Percentiles rank a stretch among this genome's conserved stretches.
These are phyloP conservation scores for Prunus mongolica DNA, from an alignment of 306 rosid genomes.

Conservation along the genomic window DNA sequence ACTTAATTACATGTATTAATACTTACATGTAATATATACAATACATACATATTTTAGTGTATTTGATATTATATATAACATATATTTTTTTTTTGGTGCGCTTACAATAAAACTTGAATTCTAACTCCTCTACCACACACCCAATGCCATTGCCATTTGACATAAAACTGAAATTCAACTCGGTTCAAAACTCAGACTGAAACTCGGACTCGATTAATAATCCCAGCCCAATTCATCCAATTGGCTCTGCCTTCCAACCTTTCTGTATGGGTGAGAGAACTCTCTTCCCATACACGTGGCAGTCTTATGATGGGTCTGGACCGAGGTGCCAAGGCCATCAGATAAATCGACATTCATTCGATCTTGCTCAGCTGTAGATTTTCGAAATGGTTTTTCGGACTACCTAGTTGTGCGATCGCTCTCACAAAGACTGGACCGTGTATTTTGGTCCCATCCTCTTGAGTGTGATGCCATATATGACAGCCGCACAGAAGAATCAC, in stretches of 20 bases:
- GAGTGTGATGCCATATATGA: too few species aligned
- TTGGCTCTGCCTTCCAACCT: neutral
- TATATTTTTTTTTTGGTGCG: neutral
- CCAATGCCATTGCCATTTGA: neutral
- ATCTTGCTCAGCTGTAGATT: neutral
- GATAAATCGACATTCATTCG: neutral
- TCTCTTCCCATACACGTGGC: constrained; percentile 15
- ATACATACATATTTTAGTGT: neutral
- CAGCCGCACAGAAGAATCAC: too few species aligned
- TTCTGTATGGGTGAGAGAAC: neutral
- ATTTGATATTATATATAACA: neutral
- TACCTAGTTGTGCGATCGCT: too few species aligned
- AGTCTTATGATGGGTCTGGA: constrained; percentile 7
- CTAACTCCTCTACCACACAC: neutral
- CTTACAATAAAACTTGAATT: neutral
- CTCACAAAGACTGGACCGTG: too few species aligned
- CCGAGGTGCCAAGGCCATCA: neutral
- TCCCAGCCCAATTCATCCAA: neutral
- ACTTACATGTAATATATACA: too few species aligned
- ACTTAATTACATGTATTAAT: neutral
- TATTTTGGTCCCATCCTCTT: too few species aligned
- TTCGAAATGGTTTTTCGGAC: neutral
- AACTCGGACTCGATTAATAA: neutral
- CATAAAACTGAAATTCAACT: neutral
- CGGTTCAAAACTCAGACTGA: neutral